Conservation (phyloP, 768 basidiomycete genomes). For the Mycena rosella region DNA sequence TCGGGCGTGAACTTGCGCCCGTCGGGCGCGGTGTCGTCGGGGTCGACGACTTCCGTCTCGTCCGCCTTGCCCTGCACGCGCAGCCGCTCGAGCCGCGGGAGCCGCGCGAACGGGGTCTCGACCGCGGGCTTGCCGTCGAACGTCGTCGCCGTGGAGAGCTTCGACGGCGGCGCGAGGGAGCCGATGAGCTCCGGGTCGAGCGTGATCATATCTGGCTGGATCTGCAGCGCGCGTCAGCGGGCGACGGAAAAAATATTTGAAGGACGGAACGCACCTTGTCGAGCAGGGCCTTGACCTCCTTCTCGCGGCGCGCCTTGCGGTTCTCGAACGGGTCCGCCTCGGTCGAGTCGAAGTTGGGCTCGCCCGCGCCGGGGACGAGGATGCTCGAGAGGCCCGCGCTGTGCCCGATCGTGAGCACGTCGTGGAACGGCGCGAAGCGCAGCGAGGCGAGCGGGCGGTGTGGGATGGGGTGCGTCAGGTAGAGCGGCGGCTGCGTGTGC, state of each 20-base stretch:
- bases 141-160: constrained; percentile 64
- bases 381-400: constrained; percentile 83
- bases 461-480: constrained; percentile 89
- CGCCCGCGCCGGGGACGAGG: constrained; percentile 92
- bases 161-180: constrained; percentile 71
- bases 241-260: no score
- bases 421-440: constrained; percentile 92
- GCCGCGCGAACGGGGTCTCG: constrained; percentile 74
- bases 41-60: constrained; percentile 66
- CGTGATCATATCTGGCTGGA: constrained; percentile 93
- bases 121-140: constrained; percentile 55
- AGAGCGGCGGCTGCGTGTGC: constrained; percentile 78
- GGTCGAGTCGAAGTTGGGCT: constrained; percentile 92
- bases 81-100: constrained; percentile 84
- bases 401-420: constrained; percentile 86
- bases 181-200: constrained; percentile 85
- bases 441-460: constrained; percentile 80
- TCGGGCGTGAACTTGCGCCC: constrained; percentile 47
- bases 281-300: constrained; percentile 90
- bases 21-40: constrained; percentile 56
- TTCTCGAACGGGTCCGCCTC: constrained; percentile 98
- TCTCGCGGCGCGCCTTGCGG: constrained; percentile 82
- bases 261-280: constrained; percentile 85
- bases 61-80: constrained; percentile 82
- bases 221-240: constrained; percentile 54